Evolutionary conservation across 2,329 filamentous ascomycete genomes (phyloP), one percentile per base, ranked within the genome.

Genomic region (Fusarium mundagurra): DNA sequence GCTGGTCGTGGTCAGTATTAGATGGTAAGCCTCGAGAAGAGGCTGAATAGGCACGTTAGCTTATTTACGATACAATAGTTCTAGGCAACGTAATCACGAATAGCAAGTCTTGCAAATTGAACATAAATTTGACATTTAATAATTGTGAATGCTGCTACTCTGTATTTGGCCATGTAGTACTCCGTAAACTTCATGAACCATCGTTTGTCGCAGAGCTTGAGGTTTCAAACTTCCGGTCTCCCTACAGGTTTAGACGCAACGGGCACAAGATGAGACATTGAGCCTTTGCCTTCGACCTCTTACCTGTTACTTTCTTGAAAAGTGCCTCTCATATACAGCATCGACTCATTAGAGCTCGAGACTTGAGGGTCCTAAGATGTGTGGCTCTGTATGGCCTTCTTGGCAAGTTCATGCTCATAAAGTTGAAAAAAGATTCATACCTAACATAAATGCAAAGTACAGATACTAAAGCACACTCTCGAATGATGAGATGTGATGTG

Each of bases 1-100:
- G 74, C 74, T 67, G 65, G 65, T 61, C 65, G 43, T 77, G 69
- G 73, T 75, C 55, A 61, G 67, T 67, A 67, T 76, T 78, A 78
- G 76, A 78, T 69, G 73, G 68, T 45, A 71, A 65, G 55, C 62
- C 69, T 69, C 63, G 51, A 67, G 55, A 67, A 51, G 61, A 67
- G 72, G 61, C 65, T 71, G 55, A 68, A 74, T 66, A 55, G 38
- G 61, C 58, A 74, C 54, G 64, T 71, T 61, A 55, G 59, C 70
- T 73, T 68, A 47, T 64, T 66, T 68, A 70, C 51, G 65, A 74
- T 63, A 72, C 61, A 67, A n/a, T 70, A 75, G 68, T 64, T 68
- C 58, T 55, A 67, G 63, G 68, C 71, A 77, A 72, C 65, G 50
- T 74, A 75, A 77, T 76, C 64, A 72, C 43, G 74, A 71, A 69